Evolutionary conservation across 2,329 filamentous ascomycete species (phyloP), one percentile per base, ranked within the genome.

Genomic region (Arachnomyces sp.): DNA sequence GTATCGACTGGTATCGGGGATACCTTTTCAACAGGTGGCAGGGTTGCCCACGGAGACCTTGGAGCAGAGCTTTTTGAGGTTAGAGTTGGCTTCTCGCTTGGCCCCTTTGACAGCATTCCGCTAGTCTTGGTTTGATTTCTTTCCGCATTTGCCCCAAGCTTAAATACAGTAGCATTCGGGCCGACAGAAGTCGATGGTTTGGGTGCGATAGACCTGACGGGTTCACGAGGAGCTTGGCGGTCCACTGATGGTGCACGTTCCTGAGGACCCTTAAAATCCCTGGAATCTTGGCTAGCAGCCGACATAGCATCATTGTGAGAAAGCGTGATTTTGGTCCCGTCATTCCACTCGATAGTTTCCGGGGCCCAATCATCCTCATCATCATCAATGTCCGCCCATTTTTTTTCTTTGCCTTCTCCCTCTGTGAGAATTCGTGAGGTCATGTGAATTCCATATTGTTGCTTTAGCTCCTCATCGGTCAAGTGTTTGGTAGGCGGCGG

Each of bases 41-140:
- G 66, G 28, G 82, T 59, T 16, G 90, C 90, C 90, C 90, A 96
- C 3, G 90, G 90, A 3, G 89, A 95, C 58, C 94, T 95, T 7
- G 82, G 76, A 18, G 65, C 64, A 17, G 61, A 57, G 37, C 59
- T 63, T 40, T 65, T 66, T 17, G 63, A 63, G 15, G 61, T 67
- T 16, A 75, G 56, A 1, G 68, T 69, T 9, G 69, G 65, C 52
- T 75, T 78, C 13, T 77, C 75, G 21, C 65, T 66, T 11, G 67
- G 60, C n/a, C 70, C 71, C 50, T 72, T 75, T 3, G 66, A 56
- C 9, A 67, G 64, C 25, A 71, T 56, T 39, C 56, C 60, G 25
- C 60, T 60, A 35, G 57, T 61, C 50, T 66, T 71, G 13, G 66
- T 61, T 53, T 69, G 66, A 35, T 56, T 44, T 36, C 63, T 61